Conservation (phyloP, 352 stramenopile species). For the Globisporangium recalcitrans region DNA sequence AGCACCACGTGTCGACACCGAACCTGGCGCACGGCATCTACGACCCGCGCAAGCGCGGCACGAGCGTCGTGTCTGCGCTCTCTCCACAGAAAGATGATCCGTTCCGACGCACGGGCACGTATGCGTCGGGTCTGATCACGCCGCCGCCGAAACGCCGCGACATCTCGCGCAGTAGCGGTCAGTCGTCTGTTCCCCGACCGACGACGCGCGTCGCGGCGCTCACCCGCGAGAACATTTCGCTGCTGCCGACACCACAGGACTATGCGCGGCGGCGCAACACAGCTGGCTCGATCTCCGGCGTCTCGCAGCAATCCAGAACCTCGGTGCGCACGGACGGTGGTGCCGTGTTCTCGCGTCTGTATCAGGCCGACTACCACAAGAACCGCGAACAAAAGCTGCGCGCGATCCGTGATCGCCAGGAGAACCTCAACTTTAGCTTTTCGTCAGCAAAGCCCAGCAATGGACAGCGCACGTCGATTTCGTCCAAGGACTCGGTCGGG, state of each 20-base stretch:
- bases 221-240: slow-evolving; percentile 76
- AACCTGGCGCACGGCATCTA: slow-evolving; percentile 17
- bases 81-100: slow-evolving; percentile 12
- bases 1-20: slow-evolving; percentile 6
- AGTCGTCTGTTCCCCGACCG: slow-evolving; percentile 25
- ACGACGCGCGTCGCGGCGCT: slow-evolving; percentile 56
- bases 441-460: slow-evolving; percentile 40
- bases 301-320: slow-evolving; percentile 63
- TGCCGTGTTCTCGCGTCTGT: slow-evolving; percentile 76
- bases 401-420: slow-evolving; percentile 55
- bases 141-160: slow-evolving; percentile 22
- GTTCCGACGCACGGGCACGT: slow-evolving; percentile 9
- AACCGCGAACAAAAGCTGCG: slow-evolving; percentile 66
- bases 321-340: slow-evolving; percentile 74
- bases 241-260: slow-evolving; percentile 45
- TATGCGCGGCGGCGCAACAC: slow-evolving; percentile 23
- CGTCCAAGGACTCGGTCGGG: slow-evolving; percentile 58
- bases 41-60: slow-evolving; percentile 13
- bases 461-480: slow-evolving; percentile 34
- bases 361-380: slow-evolving; percentile 83
- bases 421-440: slow-evolving; percentile 53
- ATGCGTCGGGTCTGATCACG: slow-evolving; percentile 27
- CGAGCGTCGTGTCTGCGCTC: slow-evolving; percentile 10
- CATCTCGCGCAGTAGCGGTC: slow-evolving; percentile 8
- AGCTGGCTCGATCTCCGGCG: slow-evolving; percentile 51